These are phyloP conservation scores for Wallemia hederae DNA, from an alignment of 1,284 basidiomycete genomes.

Conservation along the genomic window DNA sequence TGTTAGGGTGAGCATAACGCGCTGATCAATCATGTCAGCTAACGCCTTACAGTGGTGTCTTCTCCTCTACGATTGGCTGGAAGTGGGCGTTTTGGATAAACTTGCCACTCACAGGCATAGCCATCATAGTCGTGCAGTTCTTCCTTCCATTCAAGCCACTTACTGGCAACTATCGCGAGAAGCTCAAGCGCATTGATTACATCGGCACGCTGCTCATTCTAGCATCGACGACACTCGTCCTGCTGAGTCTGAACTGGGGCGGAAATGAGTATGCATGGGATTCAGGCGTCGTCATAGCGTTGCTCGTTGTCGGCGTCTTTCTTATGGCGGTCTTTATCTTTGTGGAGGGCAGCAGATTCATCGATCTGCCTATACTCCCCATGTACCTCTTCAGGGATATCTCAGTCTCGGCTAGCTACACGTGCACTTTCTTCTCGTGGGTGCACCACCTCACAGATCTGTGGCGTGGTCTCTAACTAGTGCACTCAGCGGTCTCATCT, in stretches of 20 bases:
- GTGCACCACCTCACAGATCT: slow-evolving; percentile 8
- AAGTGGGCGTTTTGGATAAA: slow-evolving; percentile 38
- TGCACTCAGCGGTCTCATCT: slow-evolving; percentile 19
- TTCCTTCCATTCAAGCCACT: slow-evolving; percentile 36
- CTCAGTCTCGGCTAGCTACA: slow-evolving; percentile 38
- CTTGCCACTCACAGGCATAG: slow-evolving; percentile 26
- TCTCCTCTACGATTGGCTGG: slow-evolving; percentile 4
- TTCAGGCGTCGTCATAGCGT: slow-evolving; percentile 31
- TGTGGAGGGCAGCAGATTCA: slow-evolving; percentile 36
- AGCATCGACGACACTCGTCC: slow-evolving; percentile 29
- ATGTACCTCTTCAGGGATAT: slow-evolving; percentile 39
- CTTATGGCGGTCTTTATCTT: slow-evolving; percentile 30
- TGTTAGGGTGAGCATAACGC: slow-evolving; percentile 26
- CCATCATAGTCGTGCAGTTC: slow-evolving; percentile 27
- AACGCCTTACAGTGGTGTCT: neutral
- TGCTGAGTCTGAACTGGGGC: slow-evolving; percentile 45
- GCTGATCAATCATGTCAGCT: neutral
- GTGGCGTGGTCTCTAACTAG: neutral
- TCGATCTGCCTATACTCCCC: slow-evolving; percentile 25
- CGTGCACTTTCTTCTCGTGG: slow-evolving; percentile 34
- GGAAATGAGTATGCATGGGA: slow-evolving; percentile 37
- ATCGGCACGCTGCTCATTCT: slow-evolving; percentile 30
- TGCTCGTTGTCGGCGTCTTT: slow-evolving; percentile 27
- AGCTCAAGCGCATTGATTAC: slow-evolving; percentile 39
- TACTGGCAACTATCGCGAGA: slow-evolving; percentile 26